Conservation (phyloP, 176 grass and related monocot genomes). For the Phyllostachys edulis region DNA sequence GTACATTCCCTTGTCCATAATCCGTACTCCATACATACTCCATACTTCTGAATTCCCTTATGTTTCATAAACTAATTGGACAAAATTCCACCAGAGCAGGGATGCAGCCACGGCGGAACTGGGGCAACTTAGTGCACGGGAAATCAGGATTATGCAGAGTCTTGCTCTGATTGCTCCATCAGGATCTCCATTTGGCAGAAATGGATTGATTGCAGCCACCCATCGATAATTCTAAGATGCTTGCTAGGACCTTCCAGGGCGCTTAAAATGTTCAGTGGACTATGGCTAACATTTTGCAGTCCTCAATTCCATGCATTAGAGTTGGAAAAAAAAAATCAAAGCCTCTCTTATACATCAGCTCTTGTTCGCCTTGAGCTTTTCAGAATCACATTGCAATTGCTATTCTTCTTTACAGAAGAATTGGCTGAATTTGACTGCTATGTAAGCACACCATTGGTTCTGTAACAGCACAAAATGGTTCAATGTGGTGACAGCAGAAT, state of each 20-base stretch:
- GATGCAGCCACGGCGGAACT: conserved; percentile 19
- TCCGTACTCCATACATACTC: neutral
- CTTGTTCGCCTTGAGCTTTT: neutral
- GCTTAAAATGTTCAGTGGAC: neutral
- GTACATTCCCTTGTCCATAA: conserved; percentile 8
- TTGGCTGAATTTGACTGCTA: neutral
- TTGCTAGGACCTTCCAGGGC: neutral
- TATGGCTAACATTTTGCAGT: neutral
- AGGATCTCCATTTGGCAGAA: conserved; percentile 60
- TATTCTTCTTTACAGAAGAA: neutral
- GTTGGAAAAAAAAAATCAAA: neutral
- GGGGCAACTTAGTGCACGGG: conserved; percentile 41
- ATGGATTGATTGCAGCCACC: conserved; percentile 6
- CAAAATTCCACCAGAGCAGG: conserved; percentile 52
- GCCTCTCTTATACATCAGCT: neutral
- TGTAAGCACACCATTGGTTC: neutral
- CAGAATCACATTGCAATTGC: neutral
- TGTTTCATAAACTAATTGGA: conserved; percentile 32
- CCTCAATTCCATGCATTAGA: neutral
- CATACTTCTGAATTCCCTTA: conserved; percentile 14
- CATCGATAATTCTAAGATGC: neutral
- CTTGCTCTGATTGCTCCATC: conserved; percentile 71
- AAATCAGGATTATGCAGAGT: conserved; percentile 73
- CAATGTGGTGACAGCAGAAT: neutral
- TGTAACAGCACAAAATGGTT: neutral